Percentiles rank a stretch among this genome's conserved stretches.
Evolutionary conservation across 106 monocot genomes (phyloP).

Genomic region (Platanthera zijinensis): DNA sequence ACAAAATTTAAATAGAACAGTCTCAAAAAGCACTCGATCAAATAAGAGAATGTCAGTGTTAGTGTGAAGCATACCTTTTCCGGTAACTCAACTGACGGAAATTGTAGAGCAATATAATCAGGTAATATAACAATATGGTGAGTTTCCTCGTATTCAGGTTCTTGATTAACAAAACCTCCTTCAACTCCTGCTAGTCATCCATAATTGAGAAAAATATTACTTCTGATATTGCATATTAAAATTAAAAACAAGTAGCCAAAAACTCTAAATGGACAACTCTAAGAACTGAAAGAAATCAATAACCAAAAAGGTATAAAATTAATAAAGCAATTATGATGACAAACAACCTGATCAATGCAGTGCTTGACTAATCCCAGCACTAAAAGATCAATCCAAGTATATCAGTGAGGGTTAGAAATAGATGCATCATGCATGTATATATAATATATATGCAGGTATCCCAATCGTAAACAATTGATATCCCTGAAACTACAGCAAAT

Average conservation of each 20-base stretch:
- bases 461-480: background rate
- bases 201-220: conserved; percentile 6
- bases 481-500: background rate
- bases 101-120: conserved; percentile 68
- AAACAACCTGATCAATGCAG: background rate
- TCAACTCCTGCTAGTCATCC: conserved; percentile 57
- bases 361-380: background rate
- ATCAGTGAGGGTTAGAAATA: background rate
- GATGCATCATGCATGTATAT: background rate
- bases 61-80: conserved; percentile 58
- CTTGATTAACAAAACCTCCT: conserved; percentile 87
- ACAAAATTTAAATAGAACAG: conserved; percentile 2
- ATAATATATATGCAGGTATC: background rate
- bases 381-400: conserved; percentile 1
- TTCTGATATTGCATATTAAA: background rate
- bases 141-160: conserved; percentile 82
- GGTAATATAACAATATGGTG: conserved; percentile 71
- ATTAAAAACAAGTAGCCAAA: background rate
- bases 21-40: background rate
- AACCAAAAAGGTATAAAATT: background rate
- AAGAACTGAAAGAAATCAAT: background rate
- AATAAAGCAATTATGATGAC: background rate
- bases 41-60: background rate
- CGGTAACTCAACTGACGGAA: conserved; percentile 90
- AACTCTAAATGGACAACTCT: background rate